These are phyloP conservation scores for Boletus rubropictus DNA, from an alignment of 768 basidiomycete species.

Conservation along the genomic window DNA sequence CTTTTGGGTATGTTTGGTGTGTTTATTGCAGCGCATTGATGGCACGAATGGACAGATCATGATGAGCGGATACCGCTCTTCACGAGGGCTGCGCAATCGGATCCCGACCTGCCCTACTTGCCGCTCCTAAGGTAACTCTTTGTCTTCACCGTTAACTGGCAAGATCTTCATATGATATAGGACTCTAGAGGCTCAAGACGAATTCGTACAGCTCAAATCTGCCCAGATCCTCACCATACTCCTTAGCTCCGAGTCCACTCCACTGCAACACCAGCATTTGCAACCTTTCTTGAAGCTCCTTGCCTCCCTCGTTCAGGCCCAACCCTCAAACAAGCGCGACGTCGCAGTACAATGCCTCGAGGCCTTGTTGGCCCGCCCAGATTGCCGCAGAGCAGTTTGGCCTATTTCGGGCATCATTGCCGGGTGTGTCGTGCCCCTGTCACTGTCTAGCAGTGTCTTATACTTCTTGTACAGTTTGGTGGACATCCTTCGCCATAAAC, in stretches of 20 bases:
- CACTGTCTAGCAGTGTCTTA: background rate
- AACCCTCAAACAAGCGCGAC: slow-evolving; percentile 68
- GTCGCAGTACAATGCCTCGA: slow-evolving; percentile 90
- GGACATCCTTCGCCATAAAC: slow-evolving; percentile 74
- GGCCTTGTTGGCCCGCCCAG: slow-evolving; percentile 72
- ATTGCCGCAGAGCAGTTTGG: slow-evolving; percentile 81
- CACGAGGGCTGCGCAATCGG: slow-evolving; percentile 51
- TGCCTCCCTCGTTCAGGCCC: slow-evolving; percentile 54
- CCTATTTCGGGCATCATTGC: slow-evolving; percentile 56
- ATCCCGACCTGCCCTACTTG: slow-evolving; percentile 74
- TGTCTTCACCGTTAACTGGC: background rate
- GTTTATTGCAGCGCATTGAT: background rate
- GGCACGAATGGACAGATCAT: slow-evolving; percentile 49
- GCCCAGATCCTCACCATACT: slow-evolving; percentile 85
- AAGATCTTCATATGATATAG: slow-evolving; percentile 36
- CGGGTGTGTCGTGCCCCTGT: slow-evolving; percentile 42
- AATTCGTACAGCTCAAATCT: slow-evolving; percentile 90
- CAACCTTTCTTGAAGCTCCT: slow-evolving; percentile 57
- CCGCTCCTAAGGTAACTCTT: slow-evolving; percentile 63
- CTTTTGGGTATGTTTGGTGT: slow-evolving; percentile 54
- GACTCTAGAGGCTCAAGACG: slow-evolving; percentile 79
- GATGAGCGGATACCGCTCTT: slow-evolving; percentile 83
- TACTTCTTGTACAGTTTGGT: slow-evolving; percentile 52
- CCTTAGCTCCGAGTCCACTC: slow-evolving; percentile 53
- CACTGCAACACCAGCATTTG: slow-evolving; percentile 47